Base-by-base conservation (phyloP, 768 basidiomycete genomes). In the Neoboletus subvelutipes region DNA sequence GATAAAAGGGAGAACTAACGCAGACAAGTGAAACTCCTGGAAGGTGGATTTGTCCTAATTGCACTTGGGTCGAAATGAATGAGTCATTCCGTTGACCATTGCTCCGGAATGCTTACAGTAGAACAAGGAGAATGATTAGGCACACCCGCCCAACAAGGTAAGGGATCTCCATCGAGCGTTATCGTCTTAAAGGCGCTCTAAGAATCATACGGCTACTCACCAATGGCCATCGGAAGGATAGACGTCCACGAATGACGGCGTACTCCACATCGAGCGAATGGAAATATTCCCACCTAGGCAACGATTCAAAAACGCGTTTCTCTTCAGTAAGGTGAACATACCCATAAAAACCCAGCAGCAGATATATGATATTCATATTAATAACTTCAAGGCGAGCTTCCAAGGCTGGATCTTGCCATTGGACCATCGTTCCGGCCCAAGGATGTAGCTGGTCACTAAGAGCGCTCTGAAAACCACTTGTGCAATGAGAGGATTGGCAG, bases 251-350 rank as follows among this genome's bases (percentile, higher is more conserved):
- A 36, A 72, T 36, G 29, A 72, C 51, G 4, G 61, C 67, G 11
- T 54, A 63, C 47, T 72, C 71, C 4, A 67, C 55, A 2, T 56
- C 52, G 13, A 61, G 45, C 2, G 63, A 61, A 12, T 50, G 45
- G 2, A 71, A 7, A 36, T 67, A 71, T 15, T 69, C 64, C 71
- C 70, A 71, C 3, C 70, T 69, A 26, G 4, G 15, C 1, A n/a
- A 45, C 20, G 0, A 22, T 40, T 47, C 17, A n/a, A 31, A 40
- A 18, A 36, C 1, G n/a, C 15, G 4, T 50, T 13, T 39, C 41
- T 33, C 17, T 20, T 8, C 18, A 11, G 34, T 29, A 33, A 7
- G 17, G 18, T 24, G 28, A 52, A 56, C 60, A 6, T 54, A 69
- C 69, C 60, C 69, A 42, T 60, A 71, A 20, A 72, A 29, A 17